These are phyloP conservation scores for Trichoderma sp. DNA, from an alignment of 2,329 filamentous ascomycete species.

Conservation along the genomic window DNA sequence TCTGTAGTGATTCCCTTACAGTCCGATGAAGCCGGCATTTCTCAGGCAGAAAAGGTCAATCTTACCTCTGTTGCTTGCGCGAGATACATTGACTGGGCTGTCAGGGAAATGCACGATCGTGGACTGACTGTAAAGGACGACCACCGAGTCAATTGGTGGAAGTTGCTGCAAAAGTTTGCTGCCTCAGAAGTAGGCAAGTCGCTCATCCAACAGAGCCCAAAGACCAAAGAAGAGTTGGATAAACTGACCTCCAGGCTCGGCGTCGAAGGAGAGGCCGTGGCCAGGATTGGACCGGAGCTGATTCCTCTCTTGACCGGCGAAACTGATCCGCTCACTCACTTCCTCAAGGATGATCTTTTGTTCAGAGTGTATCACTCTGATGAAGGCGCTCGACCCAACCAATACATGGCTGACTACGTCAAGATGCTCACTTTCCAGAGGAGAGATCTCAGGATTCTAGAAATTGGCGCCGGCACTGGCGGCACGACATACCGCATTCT, in stretches of 20 bases:
- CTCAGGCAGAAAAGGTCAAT: conserved; percentile 8
- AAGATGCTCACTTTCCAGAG: conserved; percentile 24
- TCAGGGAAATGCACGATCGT: neutral
- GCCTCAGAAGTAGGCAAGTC: neutral
- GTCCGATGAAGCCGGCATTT: neutral
- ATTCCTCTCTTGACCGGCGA: neutral
- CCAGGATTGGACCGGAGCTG: neutral
- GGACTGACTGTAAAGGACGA: neutral
- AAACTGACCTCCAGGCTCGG: neutral
- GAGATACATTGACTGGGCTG: conserved; percentile 10
- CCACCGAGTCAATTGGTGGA: conserved; percentile 7
- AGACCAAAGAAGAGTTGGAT: neutral
- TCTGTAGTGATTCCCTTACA: neutral
- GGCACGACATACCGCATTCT: conserved; percentile 30
- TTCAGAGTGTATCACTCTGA: conserved; percentile 7
- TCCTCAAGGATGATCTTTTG: neutral
- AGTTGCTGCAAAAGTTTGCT: neutral
- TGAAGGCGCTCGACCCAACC: conserved; percentile 3
- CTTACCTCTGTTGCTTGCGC: neutral
- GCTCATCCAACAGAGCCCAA: neutral
- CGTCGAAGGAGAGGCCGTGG: conserved; percentile 5
- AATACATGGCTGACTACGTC: conserved; percentile 8
- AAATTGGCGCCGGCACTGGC: conserved; percentile 38
- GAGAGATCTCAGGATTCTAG: conserved; percentile 35
- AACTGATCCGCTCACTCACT: conserved; percentile 3